Evolutionary conservation across 306 rosid species (phyloP).

Genomic region (Notholithocarpus densiflorus): DNA sequence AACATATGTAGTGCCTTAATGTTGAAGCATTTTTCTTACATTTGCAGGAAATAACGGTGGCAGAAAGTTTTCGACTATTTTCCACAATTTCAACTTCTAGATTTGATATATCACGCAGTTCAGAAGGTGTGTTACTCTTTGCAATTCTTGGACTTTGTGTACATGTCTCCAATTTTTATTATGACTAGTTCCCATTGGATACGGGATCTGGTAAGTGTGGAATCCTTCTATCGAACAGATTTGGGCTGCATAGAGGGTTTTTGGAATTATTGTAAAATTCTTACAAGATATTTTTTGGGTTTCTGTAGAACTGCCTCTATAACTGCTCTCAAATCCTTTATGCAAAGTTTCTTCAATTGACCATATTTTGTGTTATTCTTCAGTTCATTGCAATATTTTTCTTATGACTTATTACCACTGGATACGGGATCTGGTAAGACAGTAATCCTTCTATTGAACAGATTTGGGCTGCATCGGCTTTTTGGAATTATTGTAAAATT

Average conservation of each 20-base stretch:
- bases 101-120: constrained; percentile 36
- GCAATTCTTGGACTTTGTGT: neutral
- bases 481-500: neutral
- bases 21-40: neutral
- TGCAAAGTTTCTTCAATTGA: neutral
- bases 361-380: neutral
- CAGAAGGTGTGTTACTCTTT: constrained; percentile 44
- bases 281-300: neutral
- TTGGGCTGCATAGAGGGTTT: neutral
- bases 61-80: constrained; percentile 74
- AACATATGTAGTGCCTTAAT: neutral
- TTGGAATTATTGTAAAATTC: neutral
- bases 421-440: neutral
- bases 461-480: neutral
- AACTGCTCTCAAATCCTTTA: neutral
- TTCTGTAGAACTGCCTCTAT: neutral
- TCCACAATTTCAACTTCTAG: constrained; percentile 68
- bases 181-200: neutral
- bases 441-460: neutral
- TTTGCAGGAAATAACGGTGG: constrained; percentile 75
- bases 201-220: neutral
- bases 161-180: neutral
- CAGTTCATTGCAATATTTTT: neutral
- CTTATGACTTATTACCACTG: neutral
- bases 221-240: neutral